These are phyloP conservation scores for Apophysomyces ossiformis DNA, from an alignment of 371 early-diverging fungal species.

Conservation along the genomic window DNA sequence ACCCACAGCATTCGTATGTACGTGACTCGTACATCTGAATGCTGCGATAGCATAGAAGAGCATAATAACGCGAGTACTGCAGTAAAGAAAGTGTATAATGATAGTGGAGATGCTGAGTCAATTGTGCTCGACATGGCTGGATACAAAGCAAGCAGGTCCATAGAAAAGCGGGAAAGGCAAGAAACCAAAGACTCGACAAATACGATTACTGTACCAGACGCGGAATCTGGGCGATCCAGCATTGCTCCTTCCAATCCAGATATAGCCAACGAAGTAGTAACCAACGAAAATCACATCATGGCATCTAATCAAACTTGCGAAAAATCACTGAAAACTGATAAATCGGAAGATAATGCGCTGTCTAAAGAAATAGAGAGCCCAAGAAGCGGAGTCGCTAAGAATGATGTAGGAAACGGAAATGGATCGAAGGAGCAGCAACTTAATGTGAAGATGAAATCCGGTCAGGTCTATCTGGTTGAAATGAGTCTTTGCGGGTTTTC, in stretches of 20 bases:
- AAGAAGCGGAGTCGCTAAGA: neutral
- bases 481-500: slow-evolving; percentile 59
- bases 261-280: too few species aligned
- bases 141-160: slow-evolving; percentile 37
- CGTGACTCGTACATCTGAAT: slow-evolving; percentile 35
- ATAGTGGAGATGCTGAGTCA: slow-evolving; percentile 29
- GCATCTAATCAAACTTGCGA: too few species aligned
- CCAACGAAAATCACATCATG: too few species aligned
- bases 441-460: slow-evolving; percentile 25
- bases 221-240: neutral
- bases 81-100: slow-evolving; percentile 2
- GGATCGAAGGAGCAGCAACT: neutral
- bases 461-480: slow-evolving; percentile 46
- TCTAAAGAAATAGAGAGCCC: neutral
- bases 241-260: neutral
- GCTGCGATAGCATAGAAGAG: slow-evolving; percentile 12
- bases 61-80: neutral
- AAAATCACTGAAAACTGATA: too few species aligned
- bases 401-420: neutral
- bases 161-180: neutral
- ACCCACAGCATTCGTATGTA: slow-evolving; percentile 36
- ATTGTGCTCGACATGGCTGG: slow-evolving; percentile 58
- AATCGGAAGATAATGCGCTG: too few species aligned
- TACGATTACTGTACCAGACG: neutral
- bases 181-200: neutral